These are phyloP conservation scores for Apiotrichum domesticum DNA, from an alignment of 1,284 basidiomycete species.

Conservation along the genomic window DNA sequence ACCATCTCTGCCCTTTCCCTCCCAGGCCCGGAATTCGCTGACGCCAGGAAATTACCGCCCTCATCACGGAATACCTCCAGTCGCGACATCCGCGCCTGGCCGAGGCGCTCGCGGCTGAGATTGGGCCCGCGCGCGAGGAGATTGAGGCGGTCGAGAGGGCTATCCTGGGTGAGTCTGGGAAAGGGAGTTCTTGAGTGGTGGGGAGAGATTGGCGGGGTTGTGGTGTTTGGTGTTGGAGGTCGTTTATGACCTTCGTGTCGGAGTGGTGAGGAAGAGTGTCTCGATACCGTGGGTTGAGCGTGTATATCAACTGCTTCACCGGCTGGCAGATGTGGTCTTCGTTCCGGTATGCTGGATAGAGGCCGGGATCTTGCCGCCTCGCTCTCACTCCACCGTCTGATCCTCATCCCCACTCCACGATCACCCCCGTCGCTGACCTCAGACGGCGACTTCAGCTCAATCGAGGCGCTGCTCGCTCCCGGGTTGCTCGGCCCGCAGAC, in stretches of 20 bases:
- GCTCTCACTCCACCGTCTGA: too few relatives aligned
- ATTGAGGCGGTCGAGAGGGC: constrained; percentile 47
- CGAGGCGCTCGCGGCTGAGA: constrained; percentile 45
- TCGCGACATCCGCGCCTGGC: constrained; percentile 43
- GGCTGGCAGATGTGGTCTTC: too few relatives aligned
- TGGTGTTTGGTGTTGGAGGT: too few relatives aligned
- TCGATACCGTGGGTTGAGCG: too few relatives aligned
- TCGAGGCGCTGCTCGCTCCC: constrained; percentile 45
- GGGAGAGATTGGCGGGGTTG: too few relatives aligned
- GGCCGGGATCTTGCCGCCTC: too few relatives aligned
- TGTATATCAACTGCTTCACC: too few relatives aligned
- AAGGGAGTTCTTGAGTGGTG: background rate
- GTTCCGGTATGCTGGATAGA: too few relatives aligned
- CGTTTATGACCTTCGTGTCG: too few relatives aligned
- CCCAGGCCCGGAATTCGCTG: background rate
- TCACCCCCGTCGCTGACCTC: background rate
- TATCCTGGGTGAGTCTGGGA: constrained; percentile 35
- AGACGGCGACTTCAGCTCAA: constrained; percentile 50
- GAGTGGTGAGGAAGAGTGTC: too few relatives aligned
- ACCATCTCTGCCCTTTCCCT: too few relatives aligned
- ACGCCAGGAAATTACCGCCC: constrained; percentile 38
- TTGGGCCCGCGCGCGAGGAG: constrained; percentile 40
- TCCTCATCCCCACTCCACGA: too few relatives aligned
- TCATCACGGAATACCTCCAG: constrained; percentile 49
- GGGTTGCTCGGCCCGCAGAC: constrained; percentile 46